Conservation (phyloP, 2,329 filamentous ascomycete species). For the Ceratocystis papillata region DNA sequence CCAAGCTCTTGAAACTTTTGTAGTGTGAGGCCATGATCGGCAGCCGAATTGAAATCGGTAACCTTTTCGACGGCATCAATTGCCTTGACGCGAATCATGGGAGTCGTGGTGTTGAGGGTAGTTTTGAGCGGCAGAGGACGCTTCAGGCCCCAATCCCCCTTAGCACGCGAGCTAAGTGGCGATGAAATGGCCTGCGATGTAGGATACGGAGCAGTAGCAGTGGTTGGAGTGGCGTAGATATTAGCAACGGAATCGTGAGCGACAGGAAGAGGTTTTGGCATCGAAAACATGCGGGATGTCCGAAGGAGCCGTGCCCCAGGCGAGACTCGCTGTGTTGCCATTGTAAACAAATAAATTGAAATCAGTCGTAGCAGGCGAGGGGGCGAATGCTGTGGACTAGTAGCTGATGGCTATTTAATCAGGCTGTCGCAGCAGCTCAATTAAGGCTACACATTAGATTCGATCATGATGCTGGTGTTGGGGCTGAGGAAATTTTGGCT, state of each 20-base stretch:
- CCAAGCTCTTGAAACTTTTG: conserved; percentile 78
- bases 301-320: conserved; percentile 63
- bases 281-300: conserved; percentile 77
- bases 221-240: conserved; percentile 32
- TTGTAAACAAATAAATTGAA: neutral
- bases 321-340: conserved; percentile 34
- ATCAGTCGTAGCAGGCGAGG: neutral
- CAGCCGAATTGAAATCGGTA: conserved; percentile 75
- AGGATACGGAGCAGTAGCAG: conserved; percentile 61
- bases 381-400: neutral
- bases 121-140: conserved; percentile 66
- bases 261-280: conserved; percentile 63
- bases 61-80: conserved; percentile 80
- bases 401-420: neutral
- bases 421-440: neutral
- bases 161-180: conserved; percentile 56
- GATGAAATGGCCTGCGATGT: conserved; percentile 74
- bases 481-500: conserved; percentile 23
- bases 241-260: conserved; percentile 41
- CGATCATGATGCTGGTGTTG: conserved; percentile 16
- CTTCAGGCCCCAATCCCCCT: conserved; percentile 91
- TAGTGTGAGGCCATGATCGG: conserved; percentile 69
- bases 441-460: neutral
- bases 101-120: conserved; percentile 60
- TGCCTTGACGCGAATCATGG: conserved; percentile 62